Base-by-base conservation (phyloP, 371 early-diverging fungal genomes). In the Apophysomyces variabilis region DNA sequence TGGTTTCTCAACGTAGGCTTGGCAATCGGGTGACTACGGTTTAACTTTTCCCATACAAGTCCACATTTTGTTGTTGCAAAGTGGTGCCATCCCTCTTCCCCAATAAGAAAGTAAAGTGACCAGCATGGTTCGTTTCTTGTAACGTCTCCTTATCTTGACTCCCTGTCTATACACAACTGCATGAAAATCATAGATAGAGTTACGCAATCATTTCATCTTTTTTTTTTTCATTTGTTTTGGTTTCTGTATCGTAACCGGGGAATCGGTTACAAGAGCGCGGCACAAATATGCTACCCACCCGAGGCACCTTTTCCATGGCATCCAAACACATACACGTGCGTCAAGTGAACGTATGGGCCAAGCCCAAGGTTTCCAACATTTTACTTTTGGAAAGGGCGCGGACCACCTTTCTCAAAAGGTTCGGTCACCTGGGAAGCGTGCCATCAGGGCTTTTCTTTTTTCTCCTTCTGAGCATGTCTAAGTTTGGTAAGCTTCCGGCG, bases 231-330 rank as follows among this genome's bases (percentile, higher is more conserved):
- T 98, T 90, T 74, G 87, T 80, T 90, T 98, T 96, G 79, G 89
- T 77, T 76, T 89, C 91, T 62, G 89, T 84, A 86, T 95, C 94
- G 88, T 89, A 99, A 80, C 99, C 99, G 74, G 96, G 96, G 94
- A 99, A 99, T 79, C 98, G 96, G 85, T 88, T 90, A 86, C 97
- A 97, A 74, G 89, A 87, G 95, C 99, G 99, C 75, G 99, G 99
- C 75, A 99, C 90, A 83, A 87, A 90, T 76, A 99, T 82, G 84
- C 99, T 99, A 26, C 85, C 99, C 99, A 88, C 99, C 99, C 77
- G 96, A 96, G 74, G 99, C 99, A 87, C 99, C 99, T 94, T 99
- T 99, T 26, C 32, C 90, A 99, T 92, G 83, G 96, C 99, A 80
- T 92, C 98, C 77, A 99, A 99, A 45, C 35, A 50, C n/a, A 21